phyloP scores from a whole-genome alignment of 108 stramenopile species.

The Tribonema minus region DNA sequence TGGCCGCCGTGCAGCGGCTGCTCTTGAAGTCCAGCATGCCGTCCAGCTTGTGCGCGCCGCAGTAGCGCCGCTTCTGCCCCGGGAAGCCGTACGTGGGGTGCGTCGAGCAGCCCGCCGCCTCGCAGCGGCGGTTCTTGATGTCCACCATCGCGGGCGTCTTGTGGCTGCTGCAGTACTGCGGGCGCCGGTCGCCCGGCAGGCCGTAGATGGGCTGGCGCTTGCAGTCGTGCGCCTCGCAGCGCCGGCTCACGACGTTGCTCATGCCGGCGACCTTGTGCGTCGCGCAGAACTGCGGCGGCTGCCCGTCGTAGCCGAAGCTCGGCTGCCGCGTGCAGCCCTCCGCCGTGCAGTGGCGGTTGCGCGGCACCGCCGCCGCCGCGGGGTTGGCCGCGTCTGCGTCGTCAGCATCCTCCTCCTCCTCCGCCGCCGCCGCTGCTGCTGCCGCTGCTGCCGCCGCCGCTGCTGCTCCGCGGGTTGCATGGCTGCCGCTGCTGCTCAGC shows the following conservation, averaged over 20 bases:
- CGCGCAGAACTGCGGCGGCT: conserved; percentile 29
- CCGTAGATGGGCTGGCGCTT: conserved; percentile 24
- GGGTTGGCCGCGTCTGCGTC: too few relatives aligned
- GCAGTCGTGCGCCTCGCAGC: conserved; percentile 18
- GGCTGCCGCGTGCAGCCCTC: conserved; percentile 33
- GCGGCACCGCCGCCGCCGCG: too few relatives aligned
- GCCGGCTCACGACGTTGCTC: conserved; percentile 31
- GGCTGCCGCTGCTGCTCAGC: too few relatives aligned
- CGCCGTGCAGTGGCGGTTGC: conserved; percentile 16
- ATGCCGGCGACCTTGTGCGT: conserved; percentile 36
- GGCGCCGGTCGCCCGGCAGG: conserved; percentile 11
- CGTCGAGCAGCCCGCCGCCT: conserved; percentile 12
- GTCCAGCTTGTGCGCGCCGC: conserved; percentile 39
- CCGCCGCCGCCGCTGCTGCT: too few relatives aligned
- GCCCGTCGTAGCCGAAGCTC: conserved; percentile 25
- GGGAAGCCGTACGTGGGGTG: conserved; percentile 22
- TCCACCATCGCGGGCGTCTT: conserved; percentile 35
- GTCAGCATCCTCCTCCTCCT: too few relatives aligned
- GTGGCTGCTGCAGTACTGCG: conserved; percentile 28
- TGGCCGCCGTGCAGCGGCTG: conserved; percentile 16
- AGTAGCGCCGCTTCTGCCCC: conserved; percentile 23
- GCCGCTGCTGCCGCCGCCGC: too few relatives aligned
- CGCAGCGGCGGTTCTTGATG: conserved; percentile 20
- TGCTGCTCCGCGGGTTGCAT: too few relatives aligned
- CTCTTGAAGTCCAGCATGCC: conserved; percentile 45